Conservation (phyloP, 371 early-diverging fungal species). For the Cokeromyces recurvatus region DNA sequence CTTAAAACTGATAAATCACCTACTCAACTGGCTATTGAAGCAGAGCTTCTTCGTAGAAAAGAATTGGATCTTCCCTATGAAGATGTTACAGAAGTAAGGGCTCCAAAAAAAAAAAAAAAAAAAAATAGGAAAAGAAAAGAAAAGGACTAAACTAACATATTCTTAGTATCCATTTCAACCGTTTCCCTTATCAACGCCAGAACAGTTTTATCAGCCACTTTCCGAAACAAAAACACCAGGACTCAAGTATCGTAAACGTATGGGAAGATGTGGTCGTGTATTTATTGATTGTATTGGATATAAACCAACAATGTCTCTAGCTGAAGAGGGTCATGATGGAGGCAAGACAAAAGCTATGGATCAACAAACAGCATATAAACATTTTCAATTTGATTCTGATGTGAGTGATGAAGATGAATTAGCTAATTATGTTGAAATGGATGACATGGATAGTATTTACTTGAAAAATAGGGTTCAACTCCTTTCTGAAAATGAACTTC, state of each 20-base stretch:
- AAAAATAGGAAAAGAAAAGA: too few relatives aligned
- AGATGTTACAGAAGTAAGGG: constrained; percentile 47
- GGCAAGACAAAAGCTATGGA: constrained; percentile 22
- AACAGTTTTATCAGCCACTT: constrained; percentile 30
- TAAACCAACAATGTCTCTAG: not conserved
- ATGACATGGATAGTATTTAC: constrained; percentile 29
- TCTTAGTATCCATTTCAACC: constrained; percentile 53
- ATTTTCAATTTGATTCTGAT: constrained; percentile 48
- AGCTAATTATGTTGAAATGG: constrained; percentile 31
- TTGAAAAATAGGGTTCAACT: constrained; percentile 47
- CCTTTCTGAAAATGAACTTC: constrained; percentile 49
- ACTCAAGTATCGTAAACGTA: constrained; percentile 42
- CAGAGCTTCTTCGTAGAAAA: constrained; percentile 37
- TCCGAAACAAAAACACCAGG: constrained; percentile 16
- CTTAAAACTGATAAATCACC: constrained; percentile 12
- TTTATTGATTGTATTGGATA: constrained; percentile 47
- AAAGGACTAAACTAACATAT: too few relatives aligned
- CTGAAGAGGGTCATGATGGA: not conserved
- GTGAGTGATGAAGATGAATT: constrained; percentile 50
- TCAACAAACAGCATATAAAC: constrained; percentile 2
- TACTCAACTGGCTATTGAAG: constrained; percentile 29
- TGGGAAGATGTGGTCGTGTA: constrained; percentile 58
- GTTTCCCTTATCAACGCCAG: constrained; percentile 34
- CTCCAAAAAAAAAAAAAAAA: too few relatives aligned
- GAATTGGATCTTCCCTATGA: constrained; percentile 43